Percentiles rank a stretch among this genome's conserved stretches.
phyloP scores from a whole-genome alignment of 2,329 filamentous ascomycete species.

The Leptodontidium sp. region DNA sequence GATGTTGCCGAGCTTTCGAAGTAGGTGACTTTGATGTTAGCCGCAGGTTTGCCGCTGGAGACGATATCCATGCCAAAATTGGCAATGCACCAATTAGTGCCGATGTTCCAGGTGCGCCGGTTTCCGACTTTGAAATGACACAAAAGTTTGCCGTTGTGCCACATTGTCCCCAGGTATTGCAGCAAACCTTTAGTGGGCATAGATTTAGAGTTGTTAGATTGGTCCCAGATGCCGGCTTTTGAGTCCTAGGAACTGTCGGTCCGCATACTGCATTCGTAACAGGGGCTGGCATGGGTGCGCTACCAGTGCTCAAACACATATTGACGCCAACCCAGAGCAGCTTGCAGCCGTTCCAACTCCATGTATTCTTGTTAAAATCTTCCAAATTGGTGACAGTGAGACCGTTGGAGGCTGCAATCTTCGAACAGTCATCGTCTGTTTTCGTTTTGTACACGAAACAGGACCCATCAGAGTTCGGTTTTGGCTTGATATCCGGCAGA shows the following conservation, averaged over 20 bases:
- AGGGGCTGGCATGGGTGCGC: slow-evolving; percentile 52
- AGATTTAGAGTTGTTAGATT: slow-evolving; percentile 53
- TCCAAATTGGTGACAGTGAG: no score
- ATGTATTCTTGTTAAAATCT: slow-evolving; percentile 50
- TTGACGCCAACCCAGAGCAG: slow-evolving; percentile 44
- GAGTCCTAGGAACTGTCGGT: slow-evolving; percentile 53
- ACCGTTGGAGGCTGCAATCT: no score
- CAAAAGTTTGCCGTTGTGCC: slow-evolving; percentile 50
- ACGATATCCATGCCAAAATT: slow-evolving; percentile 53
- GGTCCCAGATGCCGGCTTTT: slow-evolving; percentile 43
- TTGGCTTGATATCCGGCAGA: slow-evolving; percentile 46
- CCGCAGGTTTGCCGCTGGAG: slow-evolving; percentile 31
- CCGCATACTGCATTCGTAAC: slow-evolving; percentile 54
- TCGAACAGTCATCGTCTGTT: slow-evolving; percentile 35
- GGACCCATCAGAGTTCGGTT: slow-evolving; percentile 46
- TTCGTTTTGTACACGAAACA: slow-evolving; percentile 50
- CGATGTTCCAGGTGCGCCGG: slow-evolving; percentile 49
- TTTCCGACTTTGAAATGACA: slow-evolving; percentile 39
- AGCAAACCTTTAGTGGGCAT: slow-evolving; percentile 54
- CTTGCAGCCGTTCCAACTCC: slow-evolving; percentile 53
- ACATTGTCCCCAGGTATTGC: slow-evolving; percentile 52
- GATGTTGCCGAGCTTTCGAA: slow-evolving; percentile 35
- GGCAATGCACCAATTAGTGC: slow-evolving; percentile 50
- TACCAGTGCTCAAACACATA: slow-evolving; percentile 53
- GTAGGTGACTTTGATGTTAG: slow-evolving; percentile 44